Conservation (phyloP, 352 stramenopile species). For the Pythium aquatile region DNA sequence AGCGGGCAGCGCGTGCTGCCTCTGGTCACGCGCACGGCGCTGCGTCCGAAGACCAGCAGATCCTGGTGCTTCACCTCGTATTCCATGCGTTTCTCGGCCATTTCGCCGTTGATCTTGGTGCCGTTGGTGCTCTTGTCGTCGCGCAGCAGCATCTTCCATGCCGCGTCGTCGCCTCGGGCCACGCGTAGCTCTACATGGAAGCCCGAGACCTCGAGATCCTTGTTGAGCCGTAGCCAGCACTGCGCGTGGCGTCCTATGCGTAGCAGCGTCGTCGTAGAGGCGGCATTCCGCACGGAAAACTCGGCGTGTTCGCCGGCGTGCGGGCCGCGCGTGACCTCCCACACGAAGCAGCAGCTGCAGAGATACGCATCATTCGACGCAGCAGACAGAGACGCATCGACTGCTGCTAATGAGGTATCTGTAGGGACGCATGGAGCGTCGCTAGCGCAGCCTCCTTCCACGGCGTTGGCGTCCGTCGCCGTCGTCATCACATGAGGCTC, state of each 20-base stretch:
- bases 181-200: conserved; percentile 45
- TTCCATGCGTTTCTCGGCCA: conserved; percentile 20
- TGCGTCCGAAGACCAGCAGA: conserved; percentile 40
- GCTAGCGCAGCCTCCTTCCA: neutral
- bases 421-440: neutral
- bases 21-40: conserved; percentile 15
- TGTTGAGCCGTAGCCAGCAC: conserved; percentile 48
- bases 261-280: conserved; percentile 12
- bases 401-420: neutral
- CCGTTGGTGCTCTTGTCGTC: conserved; percentile 65
- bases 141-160: conserved; percentile 5
- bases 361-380: neutral
- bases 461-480: conserved; percentile 1
- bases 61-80: conserved; percentile 39
- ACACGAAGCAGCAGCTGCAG: conserved; percentile 37
- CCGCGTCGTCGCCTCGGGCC: neutral
- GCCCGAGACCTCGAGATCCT: conserved; percentile 63
- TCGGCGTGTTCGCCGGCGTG: conserved; percentile 18
- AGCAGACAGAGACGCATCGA: neutral
- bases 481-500: neutral
- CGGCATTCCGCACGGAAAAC: conserved; percentile 3
- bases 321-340: conserved; percentile 25
- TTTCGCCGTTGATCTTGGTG: conserved; percentile 48
- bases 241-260: conserved; percentile 44
- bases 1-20: conserved; percentile 9